Conservation (phyloP, 1,139 yeast species). For the Hemisphaericaspora lyxosophila region DNA sequence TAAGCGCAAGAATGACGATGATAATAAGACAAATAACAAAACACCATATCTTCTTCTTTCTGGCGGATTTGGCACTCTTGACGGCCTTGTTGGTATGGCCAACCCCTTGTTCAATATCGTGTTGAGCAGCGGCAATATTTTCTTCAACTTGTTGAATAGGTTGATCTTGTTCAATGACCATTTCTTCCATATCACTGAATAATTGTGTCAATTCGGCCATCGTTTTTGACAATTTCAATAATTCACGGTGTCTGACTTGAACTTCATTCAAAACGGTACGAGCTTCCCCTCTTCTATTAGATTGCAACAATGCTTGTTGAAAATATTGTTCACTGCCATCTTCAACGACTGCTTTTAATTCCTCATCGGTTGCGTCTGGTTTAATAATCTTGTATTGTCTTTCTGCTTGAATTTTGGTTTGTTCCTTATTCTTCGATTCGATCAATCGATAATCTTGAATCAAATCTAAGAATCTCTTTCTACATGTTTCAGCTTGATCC, state of each 20-base stretch:
- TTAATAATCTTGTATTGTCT: slow-evolving; percentile 91
- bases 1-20: slow-evolving; percentile 65
- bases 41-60: slow-evolving; percentile 92
- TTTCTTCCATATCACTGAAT: slow-evolving; percentile 94
- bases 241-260: slow-evolving; percentile 93
- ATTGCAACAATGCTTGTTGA: slow-evolving; percentile 88
- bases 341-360: slow-evolving; percentile 79
- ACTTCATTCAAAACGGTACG: slow-evolving; percentile 94
- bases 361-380: slow-evolving; percentile 88
- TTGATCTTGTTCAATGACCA: slow-evolving; percentile 94
- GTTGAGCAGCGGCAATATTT: slow-evolving; percentile 80
- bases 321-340: slow-evolving; percentile 88
- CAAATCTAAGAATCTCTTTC: slow-evolving; percentile 79
- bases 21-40: slow-evolving; percentile 62
- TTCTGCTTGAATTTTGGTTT: slow-evolving; percentile 84
- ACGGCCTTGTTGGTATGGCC: slow-evolving; percentile 94
- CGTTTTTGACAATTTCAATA: slow-evolving; percentile 90
- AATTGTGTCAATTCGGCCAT: slow-evolving; percentile 95
- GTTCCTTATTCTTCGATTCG: slow-evolving; percentile 84
- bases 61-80: slow-evolving; percentile 81
- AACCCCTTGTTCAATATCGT: slow-evolving; percentile 89
- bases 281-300: slow-evolving; percentile 96
- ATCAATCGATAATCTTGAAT: slow-evolving; percentile 85
- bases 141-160: slow-evolving; percentile 81
- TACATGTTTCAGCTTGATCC: slow-evolving; percentile 87